Percentiles rank a stretch among this genome's conserved stretches.
Conservation (phyloP, 805 yeast species). For the Yarrowia porcina region DNA sequence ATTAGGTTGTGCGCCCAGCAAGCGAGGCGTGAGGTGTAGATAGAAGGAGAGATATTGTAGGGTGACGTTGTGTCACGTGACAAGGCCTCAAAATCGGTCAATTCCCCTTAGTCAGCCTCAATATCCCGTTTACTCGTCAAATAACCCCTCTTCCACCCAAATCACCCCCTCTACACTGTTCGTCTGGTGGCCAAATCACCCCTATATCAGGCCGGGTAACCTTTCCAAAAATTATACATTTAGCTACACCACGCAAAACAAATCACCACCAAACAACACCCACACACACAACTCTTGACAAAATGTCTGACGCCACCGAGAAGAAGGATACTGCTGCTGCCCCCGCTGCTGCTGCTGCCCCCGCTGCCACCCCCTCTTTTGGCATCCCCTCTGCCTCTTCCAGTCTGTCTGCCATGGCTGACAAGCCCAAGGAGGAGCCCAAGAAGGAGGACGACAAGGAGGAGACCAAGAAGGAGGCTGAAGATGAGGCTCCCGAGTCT, state of each 20-base stretch:
- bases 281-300: conserved; percentile 5
- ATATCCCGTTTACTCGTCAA: background rate
- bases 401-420: conserved; percentile 20
- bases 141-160: background rate
- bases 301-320: conserved; percentile 24
- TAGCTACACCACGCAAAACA: conserved; percentile 8
- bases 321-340: conserved; percentile 27
- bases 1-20: conserved; percentile 15
- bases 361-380: conserved; percentile 21
- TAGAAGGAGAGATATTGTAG: background rate
- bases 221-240: background rate
- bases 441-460: conserved; percentile 37
- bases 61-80: background rate
- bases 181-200: background rate
- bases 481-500: conserved; percentile 62
- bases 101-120: background rate
- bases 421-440: conserved; percentile 60
- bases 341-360: background rate
- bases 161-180: background rate
- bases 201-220: conserved; percentile 11
- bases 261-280: conserved; percentile 20
- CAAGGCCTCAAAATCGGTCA: background rate
- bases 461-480: conserved; percentile 45
- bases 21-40: conserved; percentile 1
- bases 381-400: conserved; percentile 19